Evolutionary conservation across 1,139 yeast species (phyloP), one percentile per base, ranked within the genome.

Genomic region (Blastobotrys indianensis): DNA sequence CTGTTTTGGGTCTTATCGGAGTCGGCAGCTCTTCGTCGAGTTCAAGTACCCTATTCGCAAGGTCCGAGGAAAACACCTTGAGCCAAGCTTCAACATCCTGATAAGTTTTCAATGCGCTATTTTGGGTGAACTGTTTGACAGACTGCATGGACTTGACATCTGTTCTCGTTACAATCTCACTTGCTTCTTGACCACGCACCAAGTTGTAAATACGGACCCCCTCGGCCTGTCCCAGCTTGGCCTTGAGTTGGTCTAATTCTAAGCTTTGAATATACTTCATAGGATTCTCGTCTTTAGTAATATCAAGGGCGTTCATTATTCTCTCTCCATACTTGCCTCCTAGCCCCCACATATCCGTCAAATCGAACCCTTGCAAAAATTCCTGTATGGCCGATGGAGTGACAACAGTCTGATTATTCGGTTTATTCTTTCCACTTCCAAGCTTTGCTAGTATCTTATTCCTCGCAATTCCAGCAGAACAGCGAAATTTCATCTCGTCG

Each of bases 71-170:
- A 65, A 82, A 88, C 0, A 92, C 95, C 40, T 74, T 77, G 8
- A 90, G 66, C 98, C 98, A 92, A 32, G 80, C 82, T 4, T 71
- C 58, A 20, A 86, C 79, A 56, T 87, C 96, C 2, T 67, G 68
- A 2, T 75, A 55, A 1, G 73, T 70, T 6, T 63, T 65, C 3
- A 88, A 77, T n/a, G 66, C 66, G 0, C 76, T 37, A 1, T 55
- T 46, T 72, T 53, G 50, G 48, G 80, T 64, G 61, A 92, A 82
- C 57, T 88, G 86, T 60, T 92, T 92, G 42, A 83, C 79, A 0
- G 97, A 83, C 67, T 81, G 80, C 97, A 92, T 88, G 1, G 95
- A 82, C 59, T 88, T 87, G 16, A 85, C 74, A 33, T 80, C 79
- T 0, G 81, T 75, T 46, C 83, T 69, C 15, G 76, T 70, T 11